Percentiles rank a stretch among this genome's conserved stretches.
These are phyloP conservation scores for Teratosphaeria gauchensis DNA, from an alignment of 2,329 filamentous ascomycete genomes.

Conservation along the genomic window DNA sequence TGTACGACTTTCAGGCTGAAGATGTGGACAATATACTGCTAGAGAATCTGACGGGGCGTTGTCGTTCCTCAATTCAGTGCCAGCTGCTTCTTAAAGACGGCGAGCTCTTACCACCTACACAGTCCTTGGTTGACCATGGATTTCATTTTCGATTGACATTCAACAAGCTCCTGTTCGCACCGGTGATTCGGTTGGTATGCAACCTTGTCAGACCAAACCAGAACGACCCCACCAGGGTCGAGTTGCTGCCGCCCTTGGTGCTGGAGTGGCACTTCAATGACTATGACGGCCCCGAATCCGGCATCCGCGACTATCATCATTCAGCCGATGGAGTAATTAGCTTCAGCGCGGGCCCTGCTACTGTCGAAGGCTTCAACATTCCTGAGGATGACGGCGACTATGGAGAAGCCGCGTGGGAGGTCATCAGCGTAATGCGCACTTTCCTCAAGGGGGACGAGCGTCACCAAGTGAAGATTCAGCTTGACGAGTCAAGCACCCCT, in stretches of 20 bases:
- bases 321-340: background rate
- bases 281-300: background rate
- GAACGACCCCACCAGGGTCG: background rate
- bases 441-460: background rate
- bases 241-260: constrained; percentile 1
- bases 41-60: constrained; percentile 5
- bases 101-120: constrained; percentile 2
- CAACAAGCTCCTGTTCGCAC: constrained; percentile 7
- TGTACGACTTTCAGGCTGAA: constrained; percentile 1
- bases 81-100: constrained; percentile 1
- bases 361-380: background rate
- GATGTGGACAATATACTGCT: constrained; percentile 6
- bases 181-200: background rate
- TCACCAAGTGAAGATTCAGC: background rate
- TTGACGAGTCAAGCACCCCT: background rate
- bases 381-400: background rate
- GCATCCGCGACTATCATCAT: background rate
- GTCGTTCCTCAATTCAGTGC: constrained; percentile 4
- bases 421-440: background rate
- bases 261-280: constrained; percentile 10
- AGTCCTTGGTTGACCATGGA: background rate
- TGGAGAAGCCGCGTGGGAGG: background rate
- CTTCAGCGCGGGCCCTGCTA: background rate
- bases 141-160: constrained; percentile 5
- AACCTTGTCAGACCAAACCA: background rate